Base-by-base conservation (phyloP, 176 grass and related monocot genomes). In the Triticum timopheevii region DNA sequence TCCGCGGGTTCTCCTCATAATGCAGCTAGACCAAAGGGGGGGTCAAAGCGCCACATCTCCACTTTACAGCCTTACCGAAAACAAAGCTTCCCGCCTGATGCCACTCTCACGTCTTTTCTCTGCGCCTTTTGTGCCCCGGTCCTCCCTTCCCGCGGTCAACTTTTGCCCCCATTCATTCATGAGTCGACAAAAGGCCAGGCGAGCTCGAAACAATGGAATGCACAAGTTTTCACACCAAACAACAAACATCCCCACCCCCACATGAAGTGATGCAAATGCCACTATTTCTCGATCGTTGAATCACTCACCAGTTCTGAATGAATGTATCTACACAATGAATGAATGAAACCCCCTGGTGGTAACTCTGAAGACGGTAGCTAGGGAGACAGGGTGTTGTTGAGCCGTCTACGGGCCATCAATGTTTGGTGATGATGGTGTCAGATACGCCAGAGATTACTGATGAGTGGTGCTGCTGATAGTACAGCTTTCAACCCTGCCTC, bases 391-490 rank as follows among this genome's bases (percentile, higher is more conserved):
- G 2, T 61, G 13, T 62, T 50, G n/a, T n/a, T 86, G 73, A 69
- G 83, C 22, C 10, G 83, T 40, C 75, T 36, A 64, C 58, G 35
- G 36, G 61, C 76, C 35, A 87, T 84, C 76, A 52, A 28, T 50
- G 68, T 87, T 17, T 30, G 76, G 67, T 80, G 81, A 87, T 91
- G 85, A 87, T 91, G 76, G 25, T 80, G 89, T 87, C 89, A 91
- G 81, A 90, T 80, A 83, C 80, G 40, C 80, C 13, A 34, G n/a
- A 22, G 80, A 35, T 71, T 42, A 69, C 71, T 10, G 54, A 59
- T 59, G 54, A 22, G 17, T 39, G 22, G 35, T 13, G 10, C 33
- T 70, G 12, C 35, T 50, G 16, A 23, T 38, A 35, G 34, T 33
- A 20, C 31, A 80, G 58, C 77, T 36, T 15, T 15, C 52, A 50